phyloP scores from a whole-genome alignment of 78 protist species.

The Monocercomonoides exilis region DNA sequence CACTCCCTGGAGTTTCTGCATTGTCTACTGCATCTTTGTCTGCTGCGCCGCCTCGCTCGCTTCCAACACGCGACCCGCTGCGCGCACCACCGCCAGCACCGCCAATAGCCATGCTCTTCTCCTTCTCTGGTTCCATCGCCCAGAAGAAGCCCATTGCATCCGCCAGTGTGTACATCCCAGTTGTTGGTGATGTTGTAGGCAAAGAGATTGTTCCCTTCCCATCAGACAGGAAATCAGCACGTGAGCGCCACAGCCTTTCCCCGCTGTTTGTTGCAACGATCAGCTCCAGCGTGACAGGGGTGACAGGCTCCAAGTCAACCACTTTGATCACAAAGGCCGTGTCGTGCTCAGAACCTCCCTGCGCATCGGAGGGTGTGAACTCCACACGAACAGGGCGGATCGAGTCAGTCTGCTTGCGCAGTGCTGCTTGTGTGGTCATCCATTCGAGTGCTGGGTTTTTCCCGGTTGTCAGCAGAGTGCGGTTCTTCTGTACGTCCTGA shows the following conservation, averaged over 20 bases:
- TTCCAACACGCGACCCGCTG: too few relatives aligned
- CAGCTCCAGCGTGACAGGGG: background rate
- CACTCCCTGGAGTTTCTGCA: background rate
- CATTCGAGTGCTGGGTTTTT: background rate
- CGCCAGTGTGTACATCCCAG: background rate
- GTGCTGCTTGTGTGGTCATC: background rate
- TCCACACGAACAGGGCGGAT: background rate
- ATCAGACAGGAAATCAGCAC: background rate
- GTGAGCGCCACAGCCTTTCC: background rate
- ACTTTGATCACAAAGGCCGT: background rate
- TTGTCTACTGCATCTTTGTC: background rate
- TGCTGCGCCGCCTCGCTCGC: background rate
- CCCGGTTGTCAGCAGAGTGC: background rate
- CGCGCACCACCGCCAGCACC: too few relatives aligned
- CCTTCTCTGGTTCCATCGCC: slow-evolving; percentile 4
- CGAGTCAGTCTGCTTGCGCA: background rate
- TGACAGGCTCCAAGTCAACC: background rate
- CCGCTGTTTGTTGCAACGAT: background rate
- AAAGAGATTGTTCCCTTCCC: background rate
- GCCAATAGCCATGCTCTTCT: too few relatives aligned
- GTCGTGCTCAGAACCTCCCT: background rate
- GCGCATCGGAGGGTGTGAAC: background rate
- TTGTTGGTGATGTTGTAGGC: background rate
- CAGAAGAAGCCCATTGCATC: slow-evolving; percentile 15
- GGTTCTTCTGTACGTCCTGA: background rate